A percentile compares a stretch with the other conserved stretches of the same genome.
Conservation (phyloP, 495 filamentous ascomycete species). For the Pseudoneurospora amorphoporcata region DNA sequence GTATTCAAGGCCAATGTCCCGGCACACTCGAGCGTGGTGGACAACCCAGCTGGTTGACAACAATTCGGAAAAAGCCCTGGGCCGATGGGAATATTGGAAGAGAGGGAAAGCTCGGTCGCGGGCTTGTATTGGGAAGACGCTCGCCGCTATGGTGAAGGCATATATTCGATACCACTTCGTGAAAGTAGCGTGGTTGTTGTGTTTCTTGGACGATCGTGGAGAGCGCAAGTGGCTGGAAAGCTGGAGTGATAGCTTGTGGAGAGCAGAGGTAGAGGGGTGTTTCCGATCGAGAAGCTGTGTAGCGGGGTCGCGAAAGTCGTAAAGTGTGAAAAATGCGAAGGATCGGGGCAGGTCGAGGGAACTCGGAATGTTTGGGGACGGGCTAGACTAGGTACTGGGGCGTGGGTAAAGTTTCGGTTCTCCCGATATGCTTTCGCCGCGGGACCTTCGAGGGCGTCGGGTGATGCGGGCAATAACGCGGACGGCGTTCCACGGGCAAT, state of each 20-base stretch:
- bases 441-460: neutral
- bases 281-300: neutral
- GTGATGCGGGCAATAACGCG: neutral
- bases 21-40: neutral
- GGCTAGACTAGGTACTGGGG: neutral
- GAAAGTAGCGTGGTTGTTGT: neutral
- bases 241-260: neutral
- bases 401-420: neutral
- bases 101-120: neutral
- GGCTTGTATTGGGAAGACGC: neutral
- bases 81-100: neutral
- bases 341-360: neutral
- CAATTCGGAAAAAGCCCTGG: neutral
- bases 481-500: neutral
- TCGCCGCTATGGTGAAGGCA: neutral
- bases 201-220: neutral
- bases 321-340: neutral
- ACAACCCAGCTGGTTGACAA: neutral
- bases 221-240: neutral
- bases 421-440: neutral
- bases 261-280: neutral
- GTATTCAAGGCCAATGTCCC: neutral
- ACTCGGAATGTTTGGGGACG: neutral
- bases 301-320: neutral
- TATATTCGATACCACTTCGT: neutral